Percentiles rank a stretch among this genome's conserved stretches.
These are phyloP conservation scores for Colletotrichum sp. DNA, from an alignment of 2,329 filamentous ascomycete genomes.

Conservation along the genomic window DNA sequence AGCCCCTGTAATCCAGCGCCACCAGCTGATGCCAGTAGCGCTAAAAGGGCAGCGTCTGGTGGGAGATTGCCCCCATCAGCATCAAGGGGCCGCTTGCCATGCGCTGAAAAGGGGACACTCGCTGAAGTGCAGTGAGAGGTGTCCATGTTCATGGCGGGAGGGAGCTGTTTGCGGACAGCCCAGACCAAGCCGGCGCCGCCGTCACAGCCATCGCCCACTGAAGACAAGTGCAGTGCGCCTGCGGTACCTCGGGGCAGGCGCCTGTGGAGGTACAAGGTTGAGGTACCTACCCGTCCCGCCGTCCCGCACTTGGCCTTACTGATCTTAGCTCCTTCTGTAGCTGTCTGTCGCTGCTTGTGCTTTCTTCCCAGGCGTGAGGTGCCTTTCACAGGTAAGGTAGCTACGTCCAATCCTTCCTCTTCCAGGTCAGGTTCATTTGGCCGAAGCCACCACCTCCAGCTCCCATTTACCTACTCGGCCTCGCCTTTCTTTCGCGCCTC, in stretches of 20 bases:
- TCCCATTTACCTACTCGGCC: neutral
- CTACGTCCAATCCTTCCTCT: neutral
- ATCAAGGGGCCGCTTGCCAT: neutral
- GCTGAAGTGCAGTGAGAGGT: neutral
- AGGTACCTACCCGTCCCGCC: neutral
- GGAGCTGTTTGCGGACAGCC: neutral
- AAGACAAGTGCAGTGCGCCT: neutral
- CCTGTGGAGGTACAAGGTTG: neutral
- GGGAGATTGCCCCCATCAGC: neutral
- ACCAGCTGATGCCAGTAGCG: neutral
- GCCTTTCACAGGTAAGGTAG: too few relatives aligned
- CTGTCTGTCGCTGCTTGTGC: neutral
- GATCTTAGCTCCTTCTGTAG: neutral
- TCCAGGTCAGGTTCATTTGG: neutral
- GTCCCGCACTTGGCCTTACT: neutral
- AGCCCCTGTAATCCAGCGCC: neutral
- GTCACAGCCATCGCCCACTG: neutral
- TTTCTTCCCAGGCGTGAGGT: neutral
- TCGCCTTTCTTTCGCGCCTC: neutral
- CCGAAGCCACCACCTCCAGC: neutral
- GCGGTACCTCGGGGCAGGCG: neutral
- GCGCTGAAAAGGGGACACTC: neutral
- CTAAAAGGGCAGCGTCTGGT: neutral
- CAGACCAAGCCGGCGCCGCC: neutral
- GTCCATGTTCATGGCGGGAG: neutral